Evolutionary conservation across 129 eudicot species (phyloP).

Genomic region (Saussurea involucrata): DNA sequence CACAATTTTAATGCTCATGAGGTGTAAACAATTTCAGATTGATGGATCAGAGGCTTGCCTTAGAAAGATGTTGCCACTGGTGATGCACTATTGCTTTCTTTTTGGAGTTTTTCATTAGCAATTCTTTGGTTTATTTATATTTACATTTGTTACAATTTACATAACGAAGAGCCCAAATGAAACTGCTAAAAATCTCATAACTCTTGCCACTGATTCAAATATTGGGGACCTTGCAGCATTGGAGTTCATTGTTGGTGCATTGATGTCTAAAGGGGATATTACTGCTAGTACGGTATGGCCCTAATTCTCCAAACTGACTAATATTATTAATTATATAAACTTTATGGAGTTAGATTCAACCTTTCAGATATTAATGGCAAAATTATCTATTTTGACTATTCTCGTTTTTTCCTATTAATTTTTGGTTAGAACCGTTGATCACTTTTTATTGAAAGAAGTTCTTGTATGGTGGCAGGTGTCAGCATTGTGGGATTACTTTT

Average conservation of each 20-base stretch:
- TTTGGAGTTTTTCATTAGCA: background rate
- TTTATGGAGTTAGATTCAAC: background rate
- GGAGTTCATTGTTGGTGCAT: constrained; percentile 72
- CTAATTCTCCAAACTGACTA: background rate
- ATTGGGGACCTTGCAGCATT: constrained; percentile 95
- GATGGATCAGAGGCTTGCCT: constrained; percentile 90
- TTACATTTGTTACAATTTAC: constrained; percentile 55
- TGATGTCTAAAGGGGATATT: constrained; percentile 90
- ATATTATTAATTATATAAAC: background rate
- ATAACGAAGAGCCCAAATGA: constrained; percentile 66
- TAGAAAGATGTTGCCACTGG: constrained; percentile 96
- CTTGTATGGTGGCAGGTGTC: constrained; percentile 53
- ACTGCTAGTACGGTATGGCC: constrained; percentile 59
- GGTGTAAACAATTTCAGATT: constrained; percentile 92
- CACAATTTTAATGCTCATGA: constrained; percentile 86
- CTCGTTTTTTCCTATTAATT: background rate
- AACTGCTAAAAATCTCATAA: constrained; percentile 83
- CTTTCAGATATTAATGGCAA: background rate
- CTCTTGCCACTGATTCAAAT: constrained; percentile 78
- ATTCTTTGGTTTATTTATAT: background rate
- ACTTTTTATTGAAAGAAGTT: background rate
- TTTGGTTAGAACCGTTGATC: background rate
- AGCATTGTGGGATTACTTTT: constrained; percentile 95
- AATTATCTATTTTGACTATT: background rate
- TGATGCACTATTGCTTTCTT: constrained; percentile 26